Percentiles rank a stretch among this genome's conserved stretches.
These are phyloP conservation scores for Phytopythium sindhum DNA, from an alignment of 352 stramenopile species.

Conservation along the genomic window DNA sequence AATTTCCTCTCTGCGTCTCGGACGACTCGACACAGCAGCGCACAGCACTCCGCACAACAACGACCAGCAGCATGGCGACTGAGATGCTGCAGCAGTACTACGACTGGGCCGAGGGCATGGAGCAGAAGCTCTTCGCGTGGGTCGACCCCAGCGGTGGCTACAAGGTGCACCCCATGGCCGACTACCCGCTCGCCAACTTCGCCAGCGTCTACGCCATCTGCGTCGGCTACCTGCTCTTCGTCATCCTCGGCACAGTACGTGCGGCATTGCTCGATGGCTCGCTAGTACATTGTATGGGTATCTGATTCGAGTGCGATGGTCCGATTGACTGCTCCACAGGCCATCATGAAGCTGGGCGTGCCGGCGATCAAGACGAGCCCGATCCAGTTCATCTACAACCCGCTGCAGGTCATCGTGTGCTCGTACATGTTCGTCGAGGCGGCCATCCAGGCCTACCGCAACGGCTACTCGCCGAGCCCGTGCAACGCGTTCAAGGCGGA, in stretches of 20 bases:
- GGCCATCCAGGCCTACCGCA: constrained; percentile 82
- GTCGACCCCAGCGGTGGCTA: constrained; percentile 54
- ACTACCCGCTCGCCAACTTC: constrained; percentile 67
- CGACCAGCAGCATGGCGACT: constrained; percentile 12
- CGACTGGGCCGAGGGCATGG: constrained; percentile 48
- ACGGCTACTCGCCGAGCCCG: constrained; percentile 75
- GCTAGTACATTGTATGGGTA: too few relatives aligned
- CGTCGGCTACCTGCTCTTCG: constrained; percentile 61
- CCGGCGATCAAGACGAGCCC: constrained; percentile 49
- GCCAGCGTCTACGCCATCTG: constrained; percentile 55
- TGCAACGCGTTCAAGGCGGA: constrained; percentile 87
- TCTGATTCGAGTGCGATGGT: neutral
- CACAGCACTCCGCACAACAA: neutral
- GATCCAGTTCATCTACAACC: constrained; percentile 95
- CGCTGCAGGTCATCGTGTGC: constrained; percentile 91
- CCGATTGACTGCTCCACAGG: constrained; percentile 14
- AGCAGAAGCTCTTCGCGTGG: constrained; percentile 47
- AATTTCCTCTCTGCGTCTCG: neutral
- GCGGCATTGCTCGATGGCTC: too few relatives aligned
- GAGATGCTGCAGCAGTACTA: constrained; percentile 45
- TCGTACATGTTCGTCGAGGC: constrained; percentile 94
- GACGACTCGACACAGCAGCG: neutral
- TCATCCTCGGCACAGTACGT: constrained; percentile 56
- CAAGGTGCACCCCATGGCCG: constrained; percentile 56
- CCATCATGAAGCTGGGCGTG: constrained; percentile 48